These are phyloP conservation scores for Zalaria obscura DNA, from an alignment of 2,329 filamentous ascomycete genomes.

Conservation along the genomic window DNA sequence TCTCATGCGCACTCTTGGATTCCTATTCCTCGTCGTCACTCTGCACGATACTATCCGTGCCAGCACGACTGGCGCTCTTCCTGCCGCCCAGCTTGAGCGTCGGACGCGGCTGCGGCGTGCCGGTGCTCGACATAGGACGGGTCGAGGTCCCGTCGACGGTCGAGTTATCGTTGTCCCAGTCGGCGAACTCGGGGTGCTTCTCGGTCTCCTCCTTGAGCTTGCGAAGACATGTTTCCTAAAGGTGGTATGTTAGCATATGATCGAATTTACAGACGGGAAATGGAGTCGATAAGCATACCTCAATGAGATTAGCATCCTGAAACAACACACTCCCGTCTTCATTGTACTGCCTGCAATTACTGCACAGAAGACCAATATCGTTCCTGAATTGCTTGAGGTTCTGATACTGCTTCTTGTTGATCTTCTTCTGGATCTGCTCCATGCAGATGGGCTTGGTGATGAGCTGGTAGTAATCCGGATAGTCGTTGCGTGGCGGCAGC, in stretches of 20 bases:
- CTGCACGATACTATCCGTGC: slow-evolving; percentile 3
- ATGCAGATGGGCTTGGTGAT: slow-evolving; percentile 90
- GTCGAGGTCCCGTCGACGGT: slow-evolving; percentile 35
- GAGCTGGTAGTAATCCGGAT: slow-evolving; percentile 88
- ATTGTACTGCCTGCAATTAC: slow-evolving; percentile 90
- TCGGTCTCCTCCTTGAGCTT: slow-evolving; percentile 41
- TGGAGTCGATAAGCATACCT: slow-evolving; percentile 45
- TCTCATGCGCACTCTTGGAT: too few species aligned
- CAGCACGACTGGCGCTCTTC: slow-evolving; percentile 9
- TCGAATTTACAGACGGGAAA: slow-evolving; percentile 2
- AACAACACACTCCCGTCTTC: slow-evolving; percentile 89
- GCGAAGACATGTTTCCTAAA: slow-evolving; percentile 34
- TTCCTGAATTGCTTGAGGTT: slow-evolving; percentile 65
- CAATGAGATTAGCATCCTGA: slow-evolving; percentile 81
- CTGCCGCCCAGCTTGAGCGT: slow-evolving; percentile 57
- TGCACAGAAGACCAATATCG: slow-evolving; percentile 74
- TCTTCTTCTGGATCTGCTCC: slow-evolving; percentile 87
- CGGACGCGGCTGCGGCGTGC: slow-evolving; percentile 49
- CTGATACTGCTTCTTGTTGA: slow-evolving; percentile 90
- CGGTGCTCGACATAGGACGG: slow-evolving; percentile 37
- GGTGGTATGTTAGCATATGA: slow-evolving; percentile 3
- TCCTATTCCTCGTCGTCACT: slow-evolving; percentile 3
- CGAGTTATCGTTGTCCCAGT: slow-evolving; percentile 39
- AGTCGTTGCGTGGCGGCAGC: slow-evolving; percentile 75
- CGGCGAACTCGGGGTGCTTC: slow-evolving; percentile 41